Percentiles rank a stretch among this genome's conserved stretches.
Evolutionary conservation across 768 basidiomycete species (phyloP).

Genomic region (Leccinum aurantiacum): DNA sequence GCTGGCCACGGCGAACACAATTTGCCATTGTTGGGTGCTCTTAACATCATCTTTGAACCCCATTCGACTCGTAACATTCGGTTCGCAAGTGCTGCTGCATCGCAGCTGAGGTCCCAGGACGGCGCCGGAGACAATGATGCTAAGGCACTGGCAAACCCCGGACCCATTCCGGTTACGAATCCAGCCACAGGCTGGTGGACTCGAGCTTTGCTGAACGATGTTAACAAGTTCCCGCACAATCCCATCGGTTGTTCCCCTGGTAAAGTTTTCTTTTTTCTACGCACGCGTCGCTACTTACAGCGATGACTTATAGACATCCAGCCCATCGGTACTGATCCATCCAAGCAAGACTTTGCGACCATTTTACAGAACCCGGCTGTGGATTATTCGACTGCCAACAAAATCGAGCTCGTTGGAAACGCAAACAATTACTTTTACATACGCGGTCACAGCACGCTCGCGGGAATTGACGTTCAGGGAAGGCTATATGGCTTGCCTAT

Average conservation of each 20-base stretch:
- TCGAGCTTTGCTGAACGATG: not conserved
- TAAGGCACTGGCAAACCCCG: not conserved
- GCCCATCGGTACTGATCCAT: conserved; percentile 5
- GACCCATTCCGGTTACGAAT: conserved; percentile 8
- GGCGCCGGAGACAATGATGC: too few species aligned
- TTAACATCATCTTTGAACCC: conserved; percentile 11
- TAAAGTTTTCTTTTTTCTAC: not conserved
- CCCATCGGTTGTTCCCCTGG: conserved; percentile 2
- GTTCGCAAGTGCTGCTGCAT: conserved; percentile 9
- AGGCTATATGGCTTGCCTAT: not conserved
- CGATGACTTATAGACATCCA: conserved; percentile 4
- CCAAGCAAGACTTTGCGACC: not conserved
- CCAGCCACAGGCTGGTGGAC: conserved; percentile 17
- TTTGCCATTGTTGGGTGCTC: conserved; percentile 6
- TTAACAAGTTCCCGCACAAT: conserved; percentile 6
- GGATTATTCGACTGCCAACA: not conserved
- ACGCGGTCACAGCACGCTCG: conserved; percentile 11
- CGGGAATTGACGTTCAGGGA: conserved; percentile 10
- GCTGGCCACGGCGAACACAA: too few species aligned
- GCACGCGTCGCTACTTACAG: not conserved
- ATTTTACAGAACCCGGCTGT: not conserved
- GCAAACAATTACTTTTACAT: conserved; percentile 10
- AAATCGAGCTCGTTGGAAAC: conserved; percentile 4
- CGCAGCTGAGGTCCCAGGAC: not conserved
- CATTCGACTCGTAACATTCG: conserved; percentile 13